Conservation (phyloP, 768 basidiomycete species). For the Pisolithus marmoratus region DNA sequence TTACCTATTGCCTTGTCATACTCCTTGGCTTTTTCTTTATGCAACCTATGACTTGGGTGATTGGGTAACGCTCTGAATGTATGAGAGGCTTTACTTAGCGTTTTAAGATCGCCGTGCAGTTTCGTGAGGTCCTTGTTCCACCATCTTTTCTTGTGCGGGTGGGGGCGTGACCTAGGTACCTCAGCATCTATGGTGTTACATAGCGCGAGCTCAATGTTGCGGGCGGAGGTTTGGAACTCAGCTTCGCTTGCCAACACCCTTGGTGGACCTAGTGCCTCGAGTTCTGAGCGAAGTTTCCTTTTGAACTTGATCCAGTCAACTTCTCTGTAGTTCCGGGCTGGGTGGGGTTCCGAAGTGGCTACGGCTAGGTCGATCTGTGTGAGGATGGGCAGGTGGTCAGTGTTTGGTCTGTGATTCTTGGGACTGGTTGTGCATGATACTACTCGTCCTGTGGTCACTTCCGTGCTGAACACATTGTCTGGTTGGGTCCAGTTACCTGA, state of each 20-base stretch:
- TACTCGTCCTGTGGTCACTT: neutral
- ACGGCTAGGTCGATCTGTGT: neutral
- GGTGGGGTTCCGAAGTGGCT: no score
- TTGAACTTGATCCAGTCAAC: constrained; percentile 8
- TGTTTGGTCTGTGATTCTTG: neutral
- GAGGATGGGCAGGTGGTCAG: constrained; percentile 12
- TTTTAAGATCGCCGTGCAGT: constrained; percentile 9
- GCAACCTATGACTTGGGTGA: constrained; percentile 21
- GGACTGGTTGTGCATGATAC: neutral
- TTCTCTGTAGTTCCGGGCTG: constrained; percentile 1
- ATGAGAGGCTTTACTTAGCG: constrained; percentile 7
- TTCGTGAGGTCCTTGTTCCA: constrained; percentile 26
- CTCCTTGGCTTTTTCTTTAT: constrained; percentile 5
- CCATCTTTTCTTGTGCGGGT: constrained; percentile 27
- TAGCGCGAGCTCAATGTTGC: neutral
- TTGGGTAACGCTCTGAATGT: constrained; percentile 2
- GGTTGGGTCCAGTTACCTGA: constrained; percentile 23
- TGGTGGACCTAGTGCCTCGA: neutral
- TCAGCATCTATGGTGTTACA: constrained; percentile 9
- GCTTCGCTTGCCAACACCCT: neutral
- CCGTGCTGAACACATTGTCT: constrained; percentile 10
- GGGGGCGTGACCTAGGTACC: constrained; percentile 14
- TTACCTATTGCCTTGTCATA: constrained; percentile 12
- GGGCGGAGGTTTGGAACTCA: constrained; percentile 6
- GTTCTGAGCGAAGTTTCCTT: neutral